phyloP scores from a whole-genome alignment of 305 asterid species.

The Fraxinus dipetala region DNA sequence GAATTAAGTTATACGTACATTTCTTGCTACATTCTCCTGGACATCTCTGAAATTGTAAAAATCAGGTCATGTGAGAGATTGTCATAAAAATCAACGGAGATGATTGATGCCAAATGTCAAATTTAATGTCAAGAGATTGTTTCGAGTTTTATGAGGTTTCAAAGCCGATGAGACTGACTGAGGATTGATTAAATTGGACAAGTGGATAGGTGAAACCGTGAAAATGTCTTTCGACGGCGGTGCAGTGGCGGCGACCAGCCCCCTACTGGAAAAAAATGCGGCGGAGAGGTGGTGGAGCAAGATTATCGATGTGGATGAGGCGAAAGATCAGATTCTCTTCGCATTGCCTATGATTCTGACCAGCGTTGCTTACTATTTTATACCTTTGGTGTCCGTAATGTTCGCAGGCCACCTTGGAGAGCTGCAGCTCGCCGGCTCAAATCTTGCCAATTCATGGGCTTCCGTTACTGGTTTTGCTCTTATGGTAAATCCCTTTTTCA shows the following conservation, averaged over 20 bases:
- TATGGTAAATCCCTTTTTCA: slow-evolving; percentile 36
- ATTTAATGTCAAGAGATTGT: no score
- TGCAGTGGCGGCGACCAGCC: slow-evolving; percentile 22
- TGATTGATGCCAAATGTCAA: no score
- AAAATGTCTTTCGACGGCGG: slow-evolving; percentile 25
- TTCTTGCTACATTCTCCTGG: no score
- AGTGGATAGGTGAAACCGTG: background rate
- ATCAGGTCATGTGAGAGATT: no score
- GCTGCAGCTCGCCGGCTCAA: slow-evolving; percentile 61
- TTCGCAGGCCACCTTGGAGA: slow-evolving; percentile 83
- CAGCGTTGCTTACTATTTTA: slow-evolving; percentile 48
- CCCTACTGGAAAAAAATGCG: slow-evolving; percentile 27
- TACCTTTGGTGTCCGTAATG: slow-evolving; percentile 74
- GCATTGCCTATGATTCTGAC: slow-evolving; percentile 68
- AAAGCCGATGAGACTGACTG: background rate
- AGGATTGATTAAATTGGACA: background rate
- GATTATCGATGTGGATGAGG: slow-evolving; percentile 54
- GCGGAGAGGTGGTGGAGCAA: slow-evolving; percentile 37
- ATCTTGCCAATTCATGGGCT: slow-evolving; percentile 86
- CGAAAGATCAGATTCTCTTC: slow-evolving; percentile 52
- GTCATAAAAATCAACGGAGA: no score
- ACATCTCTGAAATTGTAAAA: no score
- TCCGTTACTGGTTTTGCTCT: slow-evolving; percentile 59
- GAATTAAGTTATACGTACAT: no score
- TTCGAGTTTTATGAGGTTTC: background rate